Evolutionary conservation across 2,329 filamentous ascomycete species (phyloP).

Genomic region (Ophiostoma ulmi): DNA sequence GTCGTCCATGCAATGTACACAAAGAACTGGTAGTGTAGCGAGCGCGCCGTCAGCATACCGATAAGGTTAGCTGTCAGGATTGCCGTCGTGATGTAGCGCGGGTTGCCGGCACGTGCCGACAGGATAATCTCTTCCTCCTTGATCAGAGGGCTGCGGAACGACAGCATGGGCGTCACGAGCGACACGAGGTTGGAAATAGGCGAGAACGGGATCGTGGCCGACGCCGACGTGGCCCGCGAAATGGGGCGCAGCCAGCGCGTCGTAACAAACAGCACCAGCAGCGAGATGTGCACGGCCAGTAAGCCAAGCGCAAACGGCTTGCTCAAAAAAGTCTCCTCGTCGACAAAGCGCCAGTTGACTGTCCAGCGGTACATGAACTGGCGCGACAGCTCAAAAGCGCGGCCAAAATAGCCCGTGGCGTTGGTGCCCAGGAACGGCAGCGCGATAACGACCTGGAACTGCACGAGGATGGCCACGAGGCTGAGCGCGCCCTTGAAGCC

Average conservation of each 20-base stretch:
- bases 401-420: slow-evolving; percentile 64
- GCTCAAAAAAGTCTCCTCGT: slow-evolving; percentile 71
- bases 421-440: slow-evolving; percentile 65
- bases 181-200: background rate
- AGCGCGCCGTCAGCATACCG: slow-evolving; percentile 79
- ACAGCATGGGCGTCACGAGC: slow-evolving; percentile 20
- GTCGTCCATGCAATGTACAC: slow-evolving; percentile 85
- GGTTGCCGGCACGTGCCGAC: slow-evolving; percentile 56
- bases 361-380: slow-evolving; percentile 98
- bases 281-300: slow-evolving; percentile 57
- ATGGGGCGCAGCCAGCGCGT: slow-evolving; percentile 70
- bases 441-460: slow-evolving; percentile 66
- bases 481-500: slow-evolving; percentile 62
- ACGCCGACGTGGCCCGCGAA: slow-evolving; percentile 42
- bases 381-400: slow-evolving; percentile 85
- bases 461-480: slow-evolving; percentile 64
- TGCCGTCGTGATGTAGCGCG: slow-evolving; percentile 68
- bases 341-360: slow-evolving; percentile 96
- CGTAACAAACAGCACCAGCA: slow-evolving; percentile 62
- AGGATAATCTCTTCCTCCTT: slow-evolving; percentile 49
- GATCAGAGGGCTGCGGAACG: slow-evolving; percentile 1
- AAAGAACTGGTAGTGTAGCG: slow-evolving; percentile 93
- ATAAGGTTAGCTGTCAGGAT: slow-evolving; percentile 71
- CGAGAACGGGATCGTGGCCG: background rate
- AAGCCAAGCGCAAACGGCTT: slow-evolving; percentile 62